Evolutionary conservation across 2,329 filamentous ascomycete genomes (phyloP).

Genomic region (Fonsecaea monophora): DNA sequence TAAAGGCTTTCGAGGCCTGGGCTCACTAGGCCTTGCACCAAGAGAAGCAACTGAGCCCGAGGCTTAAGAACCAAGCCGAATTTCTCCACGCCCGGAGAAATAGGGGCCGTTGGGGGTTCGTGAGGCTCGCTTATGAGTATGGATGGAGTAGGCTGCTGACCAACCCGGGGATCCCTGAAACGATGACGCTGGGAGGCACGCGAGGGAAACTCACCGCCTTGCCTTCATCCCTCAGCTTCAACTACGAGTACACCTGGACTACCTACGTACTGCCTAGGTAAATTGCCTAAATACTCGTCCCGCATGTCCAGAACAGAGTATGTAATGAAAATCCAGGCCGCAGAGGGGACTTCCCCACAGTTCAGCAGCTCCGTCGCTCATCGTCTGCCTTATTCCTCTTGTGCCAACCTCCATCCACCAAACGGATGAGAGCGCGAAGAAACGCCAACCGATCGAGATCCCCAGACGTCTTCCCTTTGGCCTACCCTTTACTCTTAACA

Average conservation of each 20-base stretch:
- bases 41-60: too few relatives aligned
- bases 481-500: slow-evolving; percentile 2
- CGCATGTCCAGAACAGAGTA: too few relatives aligned
- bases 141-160: too few relatives aligned
- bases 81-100: not conserved
- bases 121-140: not conserved
- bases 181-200: not conserved
- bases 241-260: not conserved
- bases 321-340: not conserved
- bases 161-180: not conserved
- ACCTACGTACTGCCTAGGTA: too few relatives aligned
- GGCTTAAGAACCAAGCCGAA: not conserved
- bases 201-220: not conserved
- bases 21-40: too few relatives aligned
- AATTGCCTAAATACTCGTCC: too few relatives aligned
- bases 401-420: not conserved
- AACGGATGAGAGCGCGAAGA: not conserved
- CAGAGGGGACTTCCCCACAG: not conserved
- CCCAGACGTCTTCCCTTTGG: not conserved
- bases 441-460: slow-evolving; percentile 3
- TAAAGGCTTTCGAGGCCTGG: not conserved
- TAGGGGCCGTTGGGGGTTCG: not conserved
- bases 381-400: not conserved
- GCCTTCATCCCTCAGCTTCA: not conserved
- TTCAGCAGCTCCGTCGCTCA: not conserved